phyloP scores from a whole-genome alignment of 129 eudicot genomes.

The Mikania micrantha region DNA sequence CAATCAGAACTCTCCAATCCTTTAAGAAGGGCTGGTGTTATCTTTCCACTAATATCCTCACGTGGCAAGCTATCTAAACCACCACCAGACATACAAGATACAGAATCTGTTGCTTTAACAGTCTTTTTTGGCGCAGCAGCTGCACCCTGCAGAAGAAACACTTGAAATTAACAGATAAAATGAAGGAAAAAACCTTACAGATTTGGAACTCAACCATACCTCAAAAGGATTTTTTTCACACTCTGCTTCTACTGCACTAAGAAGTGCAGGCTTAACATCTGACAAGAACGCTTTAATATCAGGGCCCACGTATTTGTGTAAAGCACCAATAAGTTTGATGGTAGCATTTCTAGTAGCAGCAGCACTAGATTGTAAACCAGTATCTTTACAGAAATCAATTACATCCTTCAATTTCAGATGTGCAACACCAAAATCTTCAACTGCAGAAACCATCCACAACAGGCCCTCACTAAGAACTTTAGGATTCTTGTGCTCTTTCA shows the following conservation, averaged over 20 bases:
- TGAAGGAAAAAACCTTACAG: background rate
- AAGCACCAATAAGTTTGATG: slow-evolving; percentile 75
- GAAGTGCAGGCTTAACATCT: slow-evolving; percentile 99
- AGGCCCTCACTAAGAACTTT: slow-evolving; percentile 98
- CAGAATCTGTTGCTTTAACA: slow-evolving; percentile 56
- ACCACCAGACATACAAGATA: slow-evolving; percentile 52
- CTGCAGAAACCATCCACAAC: slow-evolving; percentile 95
- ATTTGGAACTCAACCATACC: slow-evolving; percentile 34
- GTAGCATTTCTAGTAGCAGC: slow-evolving; percentile 98
- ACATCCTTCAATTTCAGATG: slow-evolving; percentile 85
- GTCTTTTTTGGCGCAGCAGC: slow-evolving; percentile 80
- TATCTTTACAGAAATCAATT: slow-evolving; percentile 97
- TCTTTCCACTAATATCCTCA: slow-evolving; percentile 94
- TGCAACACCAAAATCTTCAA: slow-evolving; percentile 87
- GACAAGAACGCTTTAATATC: slow-evolving; percentile 84
- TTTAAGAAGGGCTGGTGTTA: slow-evolving; percentile 76
- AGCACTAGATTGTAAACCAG: slow-evolving; percentile 95
- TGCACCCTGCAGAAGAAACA: slow-evolving; percentile 51
- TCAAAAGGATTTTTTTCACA: slow-evolving; percentile 96
- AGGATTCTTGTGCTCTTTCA: slow-evolving; percentile 99
- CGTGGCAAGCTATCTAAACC: slow-evolving; percentile 96
- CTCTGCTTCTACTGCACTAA: slow-evolving; percentile 94
- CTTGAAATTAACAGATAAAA: background rate
- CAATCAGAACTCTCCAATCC: slow-evolving; percentile 95
- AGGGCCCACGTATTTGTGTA: slow-evolving; percentile 93